phyloP scores from a whole-genome alignment of 495 filamentous ascomycete genomes.

The Cladorrhinum samala region DNA sequence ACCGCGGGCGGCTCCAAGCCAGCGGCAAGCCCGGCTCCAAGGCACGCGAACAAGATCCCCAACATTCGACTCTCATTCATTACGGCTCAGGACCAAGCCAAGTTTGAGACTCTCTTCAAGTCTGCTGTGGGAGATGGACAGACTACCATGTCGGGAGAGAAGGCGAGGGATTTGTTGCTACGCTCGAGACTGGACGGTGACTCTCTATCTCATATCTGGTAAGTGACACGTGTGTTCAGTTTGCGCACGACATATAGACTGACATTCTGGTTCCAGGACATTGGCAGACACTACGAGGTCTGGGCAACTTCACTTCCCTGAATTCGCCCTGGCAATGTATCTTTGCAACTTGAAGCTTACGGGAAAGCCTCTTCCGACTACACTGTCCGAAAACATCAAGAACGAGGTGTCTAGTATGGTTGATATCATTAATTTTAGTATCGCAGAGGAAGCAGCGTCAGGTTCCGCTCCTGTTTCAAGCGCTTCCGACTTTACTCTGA shows the following conservation, averaged over 20 bases:
- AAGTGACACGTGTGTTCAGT: constrained; percentile 16
- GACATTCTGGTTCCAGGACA: constrained; percentile 51
- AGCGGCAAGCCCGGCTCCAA: constrained; percentile 38
- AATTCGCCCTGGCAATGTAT: constrained; percentile 98
- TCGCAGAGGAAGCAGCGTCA: constrained; percentile 62
- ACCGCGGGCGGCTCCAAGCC: constrained; percentile 49
- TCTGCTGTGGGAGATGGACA: constrained; percentile 80
- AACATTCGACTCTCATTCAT: constrained; percentile 94
- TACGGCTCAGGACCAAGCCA: constrained; percentile 89
- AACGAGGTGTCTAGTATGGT: constrained; percentile 99
- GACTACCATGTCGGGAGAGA: constrained; percentile 84
- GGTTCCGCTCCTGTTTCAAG: constrained; percentile 51
- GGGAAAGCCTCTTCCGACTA: constrained; percentile 69
- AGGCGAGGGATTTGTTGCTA: constrained; percentile 79
- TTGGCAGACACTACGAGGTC: constrained; percentile 96
- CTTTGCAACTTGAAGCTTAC: constrained; percentile 90
- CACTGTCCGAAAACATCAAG: constrained; percentile 74
- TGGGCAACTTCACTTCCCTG: constrained; percentile 92
- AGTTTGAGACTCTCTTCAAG: constrained; percentile 98
- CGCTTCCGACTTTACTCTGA: constrained; percentile 67
- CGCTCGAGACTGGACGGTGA: constrained; percentile 80
- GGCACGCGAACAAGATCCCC: constrained; percentile 65
- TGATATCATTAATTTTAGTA: constrained; percentile 95
- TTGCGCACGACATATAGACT: background rate
- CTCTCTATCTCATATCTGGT: constrained; percentile 85